Conservation (phyloP, 179 eudicot genomes). For the Drosera spatulata region DNA sequence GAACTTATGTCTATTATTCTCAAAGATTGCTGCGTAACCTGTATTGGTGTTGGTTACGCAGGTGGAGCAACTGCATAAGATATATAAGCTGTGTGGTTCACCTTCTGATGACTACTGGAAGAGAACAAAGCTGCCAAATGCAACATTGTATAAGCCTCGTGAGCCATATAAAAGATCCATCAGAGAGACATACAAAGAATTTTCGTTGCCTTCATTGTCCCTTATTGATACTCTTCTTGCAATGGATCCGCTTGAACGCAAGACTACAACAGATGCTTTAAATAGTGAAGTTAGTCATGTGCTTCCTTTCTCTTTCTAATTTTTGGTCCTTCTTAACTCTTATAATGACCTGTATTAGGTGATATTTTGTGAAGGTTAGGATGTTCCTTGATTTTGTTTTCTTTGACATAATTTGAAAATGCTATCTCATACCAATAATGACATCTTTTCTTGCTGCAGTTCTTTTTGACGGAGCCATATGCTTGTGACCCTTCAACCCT, state of each 20-base stretch:
- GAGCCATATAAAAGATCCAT: slow-evolving; percentile 77
- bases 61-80: slow-evolving; percentile 93
- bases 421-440: too few species aligned
- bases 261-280: slow-evolving; percentile 73
- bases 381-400: too few species aligned
- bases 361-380: too few species aligned
- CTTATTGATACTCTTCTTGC: slow-evolving; percentile 74
- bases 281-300: slow-evolving; percentile 54
- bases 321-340: background rate
- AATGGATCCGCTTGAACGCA: slow-evolving; percentile 76
- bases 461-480: slow-evolving; percentile 60
- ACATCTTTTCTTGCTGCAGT: slow-evolving; percentile 24
- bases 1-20: too few species aligned
- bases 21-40: background rate
- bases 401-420: too few species aligned
- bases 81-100: slow-evolving; percentile 58
- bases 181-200: slow-evolving; percentile 59
- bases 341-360: too few species aligned
- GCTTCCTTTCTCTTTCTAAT: background rate
- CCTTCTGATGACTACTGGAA: slow-evolving; percentile 41
- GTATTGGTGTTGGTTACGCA: slow-evolving; percentile 6
- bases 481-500: slow-evolving; percentile 81
- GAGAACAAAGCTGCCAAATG: slow-evolving; percentile 77
- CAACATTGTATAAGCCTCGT: slow-evolving; percentile 70
- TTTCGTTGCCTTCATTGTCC: slow-evolving; percentile 63